phyloP scores from a whole-genome alignment of 108 stramenopile genomes.

The Mediolabrus comicus region DNA sequence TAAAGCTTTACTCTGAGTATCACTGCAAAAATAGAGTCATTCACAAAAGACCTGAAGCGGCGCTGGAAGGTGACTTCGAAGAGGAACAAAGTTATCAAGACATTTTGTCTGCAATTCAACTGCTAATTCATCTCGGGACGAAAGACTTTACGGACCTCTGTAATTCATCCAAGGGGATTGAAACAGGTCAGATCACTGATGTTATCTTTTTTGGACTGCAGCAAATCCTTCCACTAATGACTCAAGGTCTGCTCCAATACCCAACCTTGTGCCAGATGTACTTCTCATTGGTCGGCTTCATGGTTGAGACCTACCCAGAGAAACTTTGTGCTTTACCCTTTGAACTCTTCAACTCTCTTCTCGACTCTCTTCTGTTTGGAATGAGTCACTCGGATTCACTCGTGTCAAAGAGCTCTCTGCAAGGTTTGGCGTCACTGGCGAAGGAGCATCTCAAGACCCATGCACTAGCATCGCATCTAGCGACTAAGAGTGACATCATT shows the following conservation, averaged over 20 bases:
- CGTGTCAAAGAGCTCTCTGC: constrained; percentile 73
- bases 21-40: constrained; percentile 64
- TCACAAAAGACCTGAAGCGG: constrained; percentile 26
- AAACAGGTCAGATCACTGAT: constrained; percentile 77
- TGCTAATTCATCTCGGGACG: constrained; percentile 82
- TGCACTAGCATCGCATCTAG: constrained; percentile 46
- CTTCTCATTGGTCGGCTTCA: constrained; percentile 80
- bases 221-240: constrained; percentile 86
- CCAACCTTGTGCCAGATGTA: constrained; percentile 75
- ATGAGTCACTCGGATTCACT: constrained; percentile 72
- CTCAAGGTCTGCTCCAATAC: constrained; percentile 79
- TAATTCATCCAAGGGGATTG: constrained; percentile 47
- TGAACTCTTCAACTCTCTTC: constrained; percentile 78
- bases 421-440: constrained; percentile 69
- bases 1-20: constrained; percentile 69
- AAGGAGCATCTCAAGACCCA: constrained; percentile 56
- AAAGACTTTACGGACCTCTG: constrained; percentile 82
- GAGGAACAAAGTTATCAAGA: constrained; percentile 88
- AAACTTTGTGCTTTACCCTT: constrained; percentile 67
- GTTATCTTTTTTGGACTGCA: constrained; percentile 87
- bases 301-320: constrained; percentile 88
- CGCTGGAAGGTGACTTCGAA: constrained; percentile 49
- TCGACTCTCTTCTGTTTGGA: constrained; percentile 84
- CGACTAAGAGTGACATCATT: constrained; percentile 47
- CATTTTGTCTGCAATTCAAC: constrained; percentile 78